Evolutionary conservation across 2,329 filamentous ascomycete genomes (phyloP).

Genomic region (Fusarium goolgardi): DNA sequence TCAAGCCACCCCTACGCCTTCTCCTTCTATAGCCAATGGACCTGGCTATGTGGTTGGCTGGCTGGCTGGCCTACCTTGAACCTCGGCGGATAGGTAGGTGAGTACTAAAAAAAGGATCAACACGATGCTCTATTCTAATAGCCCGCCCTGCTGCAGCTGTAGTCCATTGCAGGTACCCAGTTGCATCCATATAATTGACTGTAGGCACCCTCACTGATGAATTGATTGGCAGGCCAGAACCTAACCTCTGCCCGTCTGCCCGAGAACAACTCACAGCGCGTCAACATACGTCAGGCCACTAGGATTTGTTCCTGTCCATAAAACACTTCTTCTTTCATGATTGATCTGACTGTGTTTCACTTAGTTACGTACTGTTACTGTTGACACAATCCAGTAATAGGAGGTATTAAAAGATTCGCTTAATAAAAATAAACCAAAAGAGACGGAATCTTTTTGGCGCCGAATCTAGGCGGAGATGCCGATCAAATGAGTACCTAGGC

Average conservation of each 20-base stretch:
- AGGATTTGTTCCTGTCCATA: neutral
- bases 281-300: constrained; percentile 35
- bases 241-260: constrained; percentile 34
- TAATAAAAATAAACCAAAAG: neutral
- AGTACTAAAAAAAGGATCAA: constrained; percentile 38
- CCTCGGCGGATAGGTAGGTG: constrained; percentile 1
- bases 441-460: constrained; percentile 12
- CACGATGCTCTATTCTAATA: constrained; percentile 17
- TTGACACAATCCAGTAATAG: constrained; percentile 2
- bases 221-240: constrained; percentile 25
- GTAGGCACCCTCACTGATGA: neutral
- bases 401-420: neutral
- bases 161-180: too few relatives aligned
- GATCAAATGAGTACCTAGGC: constrained; percentile 23
- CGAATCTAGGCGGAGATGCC: constrained; percentile 28
- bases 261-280: constrained; percentile 37
- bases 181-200: constrained; percentile 9
- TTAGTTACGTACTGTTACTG: neutral
- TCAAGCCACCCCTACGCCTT: constrained; percentile 4
- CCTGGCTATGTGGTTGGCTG: neutral
- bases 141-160: neutral
- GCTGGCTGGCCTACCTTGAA: neutral
- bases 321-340: neutral
- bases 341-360: neutral
- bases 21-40: neutral